These are phyloP conservation scores for Leucaena leucocephala DNA, from an alignment of 306 rosid genomes.

Conservation along the genomic window DNA sequence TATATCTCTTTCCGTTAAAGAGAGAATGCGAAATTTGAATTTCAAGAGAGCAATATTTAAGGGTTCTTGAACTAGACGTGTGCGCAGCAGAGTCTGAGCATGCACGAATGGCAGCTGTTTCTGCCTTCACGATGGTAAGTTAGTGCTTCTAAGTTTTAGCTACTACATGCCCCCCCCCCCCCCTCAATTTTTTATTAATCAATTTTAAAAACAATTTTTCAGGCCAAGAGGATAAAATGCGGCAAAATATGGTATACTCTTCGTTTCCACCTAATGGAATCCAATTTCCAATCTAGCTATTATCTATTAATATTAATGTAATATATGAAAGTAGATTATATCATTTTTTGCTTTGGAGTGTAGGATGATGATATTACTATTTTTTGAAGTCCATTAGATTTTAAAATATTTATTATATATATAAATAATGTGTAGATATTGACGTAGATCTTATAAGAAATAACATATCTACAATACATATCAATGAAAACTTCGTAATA, in stretches of 20 bases:
- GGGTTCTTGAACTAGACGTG: conserved; percentile 23
- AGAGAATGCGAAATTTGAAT: conserved; percentile 40
- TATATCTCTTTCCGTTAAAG: conserved; percentile 18
- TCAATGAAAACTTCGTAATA: too few species aligned
- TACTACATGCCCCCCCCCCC: neutral
- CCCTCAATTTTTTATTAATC: neutral
- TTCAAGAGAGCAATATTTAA: conserved; percentile 1
- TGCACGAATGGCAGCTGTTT: conserved; percentile 27
- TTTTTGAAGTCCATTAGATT: neutral
- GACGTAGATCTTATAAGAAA: neutral
- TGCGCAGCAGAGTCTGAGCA: conserved; percentile 11
- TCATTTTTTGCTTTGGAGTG: too few species aligned
- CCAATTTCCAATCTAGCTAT: too few species aligned
- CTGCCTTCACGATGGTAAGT: conserved; percentile 14
- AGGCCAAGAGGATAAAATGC: neutral
- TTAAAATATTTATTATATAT: neutral
- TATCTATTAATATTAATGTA: too few species aligned
- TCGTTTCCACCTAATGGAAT: too few species aligned
- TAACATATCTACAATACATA: too few species aligned
- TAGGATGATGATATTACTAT: neutral
- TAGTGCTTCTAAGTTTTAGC: neutral
- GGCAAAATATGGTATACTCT: too few species aligned
- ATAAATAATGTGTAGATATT: neutral
- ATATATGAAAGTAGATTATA: too few species aligned
- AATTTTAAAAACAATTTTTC: neutral